A percentile compares a stretch with the other conserved stretches of the same genome.
Conservation (phyloP, 2,329 filamentous ascomycete species). For the Trichoderma sp. region DNA sequence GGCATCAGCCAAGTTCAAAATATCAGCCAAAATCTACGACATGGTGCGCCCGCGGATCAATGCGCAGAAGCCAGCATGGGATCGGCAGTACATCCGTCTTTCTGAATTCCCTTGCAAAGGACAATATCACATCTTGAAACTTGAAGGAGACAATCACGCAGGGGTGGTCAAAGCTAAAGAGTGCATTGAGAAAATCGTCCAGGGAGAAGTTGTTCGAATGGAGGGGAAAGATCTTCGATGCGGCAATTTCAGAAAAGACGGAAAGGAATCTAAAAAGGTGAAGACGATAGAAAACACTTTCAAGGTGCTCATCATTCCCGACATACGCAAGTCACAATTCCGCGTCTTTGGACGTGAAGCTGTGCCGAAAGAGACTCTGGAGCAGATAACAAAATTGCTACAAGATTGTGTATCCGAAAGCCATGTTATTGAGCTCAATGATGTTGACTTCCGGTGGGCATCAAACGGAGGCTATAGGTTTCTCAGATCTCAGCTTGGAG, state of each 20-base stretch:
- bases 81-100: background rate
- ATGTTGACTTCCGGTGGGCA: slow-evolving; percentile 32
- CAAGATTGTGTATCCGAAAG: background rate
- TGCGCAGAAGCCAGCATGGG: background rate
- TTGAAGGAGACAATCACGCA: slow-evolving; percentile 9
- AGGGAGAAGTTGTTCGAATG: background rate
- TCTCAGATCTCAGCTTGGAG: slow-evolving; percentile 31
- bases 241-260: background rate
- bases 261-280: background rate
- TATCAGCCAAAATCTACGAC: slow-evolving; percentile 37
- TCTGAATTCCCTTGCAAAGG: background rate
- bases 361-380: background rate
- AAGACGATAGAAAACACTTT: background rate
- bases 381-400: background rate
- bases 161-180: slow-evolving; percentile 3
- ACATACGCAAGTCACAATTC: slow-evolving; percentile 5
- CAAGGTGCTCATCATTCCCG: slow-evolving; percentile 3
- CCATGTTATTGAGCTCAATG: slow-evolving; percentile 32
- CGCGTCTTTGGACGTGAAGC: background rate
- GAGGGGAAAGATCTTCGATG: background rate
- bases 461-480: slow-evolving; percentile 35
- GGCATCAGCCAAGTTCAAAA: slow-evolving; percentile 41
- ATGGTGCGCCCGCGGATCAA: slow-evolving; percentile 35
- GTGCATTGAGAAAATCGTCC: background rate
- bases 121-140: background rate